Conservation (phyloP, 129 eudicot species). For the Tanacetum coccineum region DNA sequence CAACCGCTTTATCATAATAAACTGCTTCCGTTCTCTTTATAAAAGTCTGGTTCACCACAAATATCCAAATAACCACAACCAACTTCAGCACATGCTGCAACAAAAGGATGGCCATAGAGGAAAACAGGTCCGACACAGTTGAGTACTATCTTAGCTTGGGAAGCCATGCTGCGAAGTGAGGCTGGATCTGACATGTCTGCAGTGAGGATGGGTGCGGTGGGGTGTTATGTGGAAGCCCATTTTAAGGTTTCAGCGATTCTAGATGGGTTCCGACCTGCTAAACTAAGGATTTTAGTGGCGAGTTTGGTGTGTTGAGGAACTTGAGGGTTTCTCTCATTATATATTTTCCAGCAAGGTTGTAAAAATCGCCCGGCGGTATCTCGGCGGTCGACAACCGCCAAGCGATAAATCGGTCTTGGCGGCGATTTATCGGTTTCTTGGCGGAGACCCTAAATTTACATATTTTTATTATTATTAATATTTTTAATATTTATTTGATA, state of each 20-base stretch:
- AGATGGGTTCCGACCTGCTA: conserved; percentile 70
- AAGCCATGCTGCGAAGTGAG: conserved; percentile 58
- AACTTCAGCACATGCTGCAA: conserved; percentile 63
- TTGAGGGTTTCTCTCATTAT: conserved; percentile 84
- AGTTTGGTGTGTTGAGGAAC: conserved; percentile 53
- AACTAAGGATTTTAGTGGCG: conserved; percentile 69
- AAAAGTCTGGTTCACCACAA: conserved; percentile 86
- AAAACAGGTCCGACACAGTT: conserved; percentile 95
- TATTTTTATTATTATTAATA: too few species aligned
- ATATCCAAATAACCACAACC: conserved; percentile 87
- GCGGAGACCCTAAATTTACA: too few species aligned
- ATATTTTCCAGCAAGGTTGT: too few species aligned
- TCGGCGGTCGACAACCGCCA: too few species aligned
- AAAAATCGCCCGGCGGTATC: too few species aligned
- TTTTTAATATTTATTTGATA: too few species aligned
- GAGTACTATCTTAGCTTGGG: conserved; percentile 59
- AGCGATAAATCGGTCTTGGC: too few species aligned
- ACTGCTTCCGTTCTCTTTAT: conserved; percentile 84
- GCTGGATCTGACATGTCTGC: conserved; percentile 58
- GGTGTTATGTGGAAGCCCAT: too few species aligned
- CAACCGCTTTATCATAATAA: conserved; percentile 56
- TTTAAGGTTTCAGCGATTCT: conserved; percentile 56
- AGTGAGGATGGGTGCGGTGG: conserved; percentile 30
- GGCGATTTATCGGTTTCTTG: too few species aligned
- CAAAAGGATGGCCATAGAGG: conserved; percentile 66